Base-by-base conservation (phyloP, 352 stramenopile genomes). In the Halophytophthora polymorphica region DNA sequence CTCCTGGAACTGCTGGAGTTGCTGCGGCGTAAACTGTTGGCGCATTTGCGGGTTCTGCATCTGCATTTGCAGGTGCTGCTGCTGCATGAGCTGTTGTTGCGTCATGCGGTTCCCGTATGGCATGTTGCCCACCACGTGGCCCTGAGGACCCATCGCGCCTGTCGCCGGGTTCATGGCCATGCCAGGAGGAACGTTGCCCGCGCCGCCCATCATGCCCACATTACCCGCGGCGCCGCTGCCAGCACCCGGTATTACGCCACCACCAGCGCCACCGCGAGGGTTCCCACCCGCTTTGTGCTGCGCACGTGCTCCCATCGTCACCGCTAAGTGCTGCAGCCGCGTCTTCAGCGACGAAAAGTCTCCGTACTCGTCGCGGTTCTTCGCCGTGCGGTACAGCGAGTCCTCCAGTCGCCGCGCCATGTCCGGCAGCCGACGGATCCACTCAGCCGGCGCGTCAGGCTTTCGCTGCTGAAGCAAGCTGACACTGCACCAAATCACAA, bases 321-420 rank as follows among this genome's bases (percentile, higher is more conserved):
- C 84, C 6, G 97, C 97, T 31, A 99, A 73, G 64, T 98, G 88
- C 61, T 99, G 97, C 44, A 99, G 70, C 18, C 97, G 80, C 29
- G 96, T 93, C 65, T 99, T 99, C 13, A 99, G 57, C 1, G 96
- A 98, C 7, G 72, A 84, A 45, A 95, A 95, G 64, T 99, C 93
- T 43, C 95, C 96, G 56, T 99, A 99, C 50, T 98, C 94, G 33
- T 98, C 93, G 37, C 96, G 69, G 67, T 93, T 74, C 73, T 95
- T 77, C 56, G 96, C 69, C 50, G 89, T 93, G 38, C 86, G 82
- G 69, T 99, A 99, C 41, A 99, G 69, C 41, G 94, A 98, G 58
- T 99, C 96, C 65, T 99, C 97, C 19, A 99, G 77, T 42, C 96
- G 86, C 42, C 97, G 95, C 6, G 97, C 97, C 96, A 99, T 99